These are phyloP conservation scores for Lodderomyces beijingensis DNA, from an alignment of 1,139 yeast species.

Conservation along the genomic window DNA sequence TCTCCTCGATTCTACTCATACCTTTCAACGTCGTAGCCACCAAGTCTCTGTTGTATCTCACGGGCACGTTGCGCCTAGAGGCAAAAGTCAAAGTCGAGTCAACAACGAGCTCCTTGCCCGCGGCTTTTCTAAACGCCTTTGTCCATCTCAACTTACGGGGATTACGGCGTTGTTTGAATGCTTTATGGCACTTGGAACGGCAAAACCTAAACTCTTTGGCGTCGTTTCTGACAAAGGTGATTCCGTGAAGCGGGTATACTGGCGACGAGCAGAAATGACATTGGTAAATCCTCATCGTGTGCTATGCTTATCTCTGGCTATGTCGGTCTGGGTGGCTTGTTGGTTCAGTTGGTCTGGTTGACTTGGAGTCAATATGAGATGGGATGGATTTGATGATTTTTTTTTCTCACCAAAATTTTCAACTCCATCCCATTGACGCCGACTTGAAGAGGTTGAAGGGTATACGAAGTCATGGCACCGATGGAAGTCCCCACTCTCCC, in stretches of 20 bases:
- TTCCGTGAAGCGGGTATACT: slow-evolving; percentile 95
- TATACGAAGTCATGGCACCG: slow-evolving; percentile 9
- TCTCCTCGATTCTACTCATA: slow-evolving; percentile 94
- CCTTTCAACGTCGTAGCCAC: slow-evolving; percentile 93
- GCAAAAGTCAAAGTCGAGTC: slow-evolving; percentile 96
- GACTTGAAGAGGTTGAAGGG: neutral
- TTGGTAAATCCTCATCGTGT: slow-evolving; percentile 94
- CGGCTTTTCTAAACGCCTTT: slow-evolving; percentile 97
- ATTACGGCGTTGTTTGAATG: slow-evolving; percentile 96
- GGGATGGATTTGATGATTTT: neutral
- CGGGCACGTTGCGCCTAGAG: slow-evolving; percentile 96
- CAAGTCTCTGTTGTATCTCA: slow-evolving; percentile 92
- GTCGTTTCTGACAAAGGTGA: slow-evolving; percentile 96
- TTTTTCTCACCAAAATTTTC: too few species aligned
- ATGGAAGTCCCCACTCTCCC: slow-evolving; percentile 58
- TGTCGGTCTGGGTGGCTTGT: too few species aligned
- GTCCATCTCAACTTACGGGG: slow-evolving; percentile 99
- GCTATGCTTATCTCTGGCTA: too few species aligned
- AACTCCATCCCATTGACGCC: too few species aligned
- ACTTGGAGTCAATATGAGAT: too few species aligned
- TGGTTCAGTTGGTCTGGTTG: too few species aligned
- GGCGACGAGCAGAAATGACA: slow-evolving; percentile 99
- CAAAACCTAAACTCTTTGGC: slow-evolving; percentile 97
- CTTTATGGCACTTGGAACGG: slow-evolving; percentile 96
- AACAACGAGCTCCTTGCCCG: slow-evolving; percentile 97